Evolutionary conservation across 2,329 filamentous ascomycete genomes (phyloP).

Genomic region (Dothistroma septosporum): DNA sequence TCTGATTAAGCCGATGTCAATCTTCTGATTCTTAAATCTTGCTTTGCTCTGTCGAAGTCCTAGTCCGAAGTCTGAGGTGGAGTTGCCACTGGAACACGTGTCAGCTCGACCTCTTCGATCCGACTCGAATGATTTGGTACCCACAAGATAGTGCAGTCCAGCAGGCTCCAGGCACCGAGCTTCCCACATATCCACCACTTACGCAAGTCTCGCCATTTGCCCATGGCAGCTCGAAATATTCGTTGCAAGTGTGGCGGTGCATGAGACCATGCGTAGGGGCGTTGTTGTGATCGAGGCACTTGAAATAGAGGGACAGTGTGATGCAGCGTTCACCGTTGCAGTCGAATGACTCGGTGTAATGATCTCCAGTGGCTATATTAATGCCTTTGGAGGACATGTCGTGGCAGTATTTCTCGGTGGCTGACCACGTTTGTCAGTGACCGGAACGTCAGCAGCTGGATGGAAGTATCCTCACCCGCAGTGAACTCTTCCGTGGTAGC

Average conservation of each 20-base stretch:
- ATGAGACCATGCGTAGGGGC: not conserved
- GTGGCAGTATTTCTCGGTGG: constrained; percentile 1
- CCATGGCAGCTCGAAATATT: constrained; percentile 1
- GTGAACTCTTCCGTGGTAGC: not conserved
- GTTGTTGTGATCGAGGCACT: constrained; percentile 1
- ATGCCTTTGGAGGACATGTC: not conserved
- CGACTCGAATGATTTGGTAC: not conserved
- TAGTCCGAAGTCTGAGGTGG: not conserved
- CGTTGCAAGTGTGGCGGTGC: not conserved
- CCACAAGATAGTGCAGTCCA: constrained; percentile 4
- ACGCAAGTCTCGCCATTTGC: not conserved
- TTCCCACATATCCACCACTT: constrained; percentile 6
- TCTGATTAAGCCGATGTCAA: not conserved
- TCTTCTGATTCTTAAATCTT: not conserved
- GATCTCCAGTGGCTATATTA: not conserved
- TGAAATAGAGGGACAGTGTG: not conserved
- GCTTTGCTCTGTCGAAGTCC: not conserved
- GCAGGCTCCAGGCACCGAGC: not conserved
- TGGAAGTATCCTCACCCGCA: not conserved
- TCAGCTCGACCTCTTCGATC: not conserved
- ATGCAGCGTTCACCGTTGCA: constrained; percentile 2
- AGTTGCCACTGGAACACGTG: not conserved
- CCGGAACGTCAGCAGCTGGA: not conserved
- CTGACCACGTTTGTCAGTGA: not conserved
- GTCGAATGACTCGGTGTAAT: not conserved